A percentile compares a stretch with the other conserved stretches of the same genome.
These are phyloP conservation scores for Cystobasidium slooffiae DNA, from an alignment of 1,284 basidiomycete species.

Conservation along the genomic window DNA sequence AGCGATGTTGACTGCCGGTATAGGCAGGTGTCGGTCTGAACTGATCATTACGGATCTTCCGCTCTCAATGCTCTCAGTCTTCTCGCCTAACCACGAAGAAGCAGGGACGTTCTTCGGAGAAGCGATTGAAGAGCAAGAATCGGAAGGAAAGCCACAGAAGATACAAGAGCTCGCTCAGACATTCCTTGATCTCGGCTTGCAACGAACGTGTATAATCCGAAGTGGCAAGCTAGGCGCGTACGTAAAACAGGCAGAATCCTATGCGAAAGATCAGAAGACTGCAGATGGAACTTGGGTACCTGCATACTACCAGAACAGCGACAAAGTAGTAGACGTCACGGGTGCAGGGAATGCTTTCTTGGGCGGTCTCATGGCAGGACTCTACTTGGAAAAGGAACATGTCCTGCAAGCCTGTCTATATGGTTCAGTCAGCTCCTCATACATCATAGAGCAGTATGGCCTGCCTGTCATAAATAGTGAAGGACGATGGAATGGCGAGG, in stretches of 20 bases:
- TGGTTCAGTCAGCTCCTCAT: conserved; percentile 78
- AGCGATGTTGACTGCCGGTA: conserved; percentile 58
- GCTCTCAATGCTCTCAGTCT: conserved; percentile 32
- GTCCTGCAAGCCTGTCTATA: conserved; percentile 59
- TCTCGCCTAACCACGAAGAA: conserved; percentile 61
- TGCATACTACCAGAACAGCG: conserved; percentile 70
- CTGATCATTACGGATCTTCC: not conserved
- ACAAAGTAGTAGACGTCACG: conserved; percentile 78
- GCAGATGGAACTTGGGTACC: conserved; percentile 66
- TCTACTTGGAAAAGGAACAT: conserved; percentile 40
- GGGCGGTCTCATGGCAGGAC: conserved; percentile 51
- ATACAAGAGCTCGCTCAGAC: conserved; percentile 48
- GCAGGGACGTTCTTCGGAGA: conserved; percentile 57
- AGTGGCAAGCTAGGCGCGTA: conserved; percentile 78
- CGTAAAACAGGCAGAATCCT: conserved; percentile 58
- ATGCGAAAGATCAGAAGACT: conserved; percentile 53
- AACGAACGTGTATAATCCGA: conserved; percentile 67
- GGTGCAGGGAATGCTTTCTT: conserved; percentile 87
- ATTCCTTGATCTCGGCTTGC: conserved; percentile 57
- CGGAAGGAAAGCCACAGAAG: conserved; percentile 17
- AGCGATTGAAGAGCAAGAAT: conserved; percentile 31
- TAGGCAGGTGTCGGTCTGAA: not conserved
- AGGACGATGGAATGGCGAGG: conserved; percentile 47
- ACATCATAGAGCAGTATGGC: conserved; percentile 73
- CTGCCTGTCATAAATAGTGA: conserved; percentile 37